These are phyloP conservation scores for Oemleria cerasiformis DNA, from an alignment of 306 rosid species.

Conservation along the genomic window DNA sequence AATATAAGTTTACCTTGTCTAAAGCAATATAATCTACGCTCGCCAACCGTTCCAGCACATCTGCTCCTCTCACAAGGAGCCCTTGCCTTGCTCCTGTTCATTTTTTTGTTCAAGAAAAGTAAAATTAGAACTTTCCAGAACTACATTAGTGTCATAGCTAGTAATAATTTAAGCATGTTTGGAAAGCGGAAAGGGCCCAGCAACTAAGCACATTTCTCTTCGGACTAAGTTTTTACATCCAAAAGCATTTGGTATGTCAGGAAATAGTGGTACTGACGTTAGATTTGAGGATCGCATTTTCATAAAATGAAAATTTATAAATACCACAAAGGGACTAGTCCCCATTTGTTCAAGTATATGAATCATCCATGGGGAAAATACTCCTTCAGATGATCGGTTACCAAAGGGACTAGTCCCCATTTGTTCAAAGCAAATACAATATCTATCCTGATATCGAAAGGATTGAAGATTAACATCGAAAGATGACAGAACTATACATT, in stretches of 20 bases:
- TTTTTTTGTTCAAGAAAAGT: slow-evolving; percentile 11
- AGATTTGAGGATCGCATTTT: too few species aligned
- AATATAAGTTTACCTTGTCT: slow-evolving; percentile 60
- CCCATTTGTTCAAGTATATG: too few species aligned
- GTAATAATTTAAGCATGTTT: background rate
- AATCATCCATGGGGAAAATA: too few species aligned
- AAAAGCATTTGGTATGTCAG: background rate
- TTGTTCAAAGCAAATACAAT: too few species aligned
- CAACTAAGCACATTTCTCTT: background rate
- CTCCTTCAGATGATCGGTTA: too few species aligned
- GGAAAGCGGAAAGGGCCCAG: background rate
- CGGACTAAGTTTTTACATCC: background rate
- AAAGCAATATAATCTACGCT: slow-evolving; percentile 69
- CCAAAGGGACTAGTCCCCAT: too few species aligned
- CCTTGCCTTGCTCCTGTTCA: slow-evolving; percentile 94
- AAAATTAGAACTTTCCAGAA: slow-evolving; percentile 11
- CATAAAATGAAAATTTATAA: too few species aligned
- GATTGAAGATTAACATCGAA: background rate
- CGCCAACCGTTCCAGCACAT: slow-evolving; percentile 88
- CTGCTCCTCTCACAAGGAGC: slow-evolving; percentile 94
- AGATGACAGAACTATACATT: background rate
- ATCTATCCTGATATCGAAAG: too few species aligned
- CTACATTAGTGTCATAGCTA: background rate
- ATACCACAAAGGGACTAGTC: too few species aligned
- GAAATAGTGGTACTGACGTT: background rate